Evolutionary conservation across 225 moss, liverwort and hornwort species (phyloP).

Genomic region (Polytrichum commune): DNA sequence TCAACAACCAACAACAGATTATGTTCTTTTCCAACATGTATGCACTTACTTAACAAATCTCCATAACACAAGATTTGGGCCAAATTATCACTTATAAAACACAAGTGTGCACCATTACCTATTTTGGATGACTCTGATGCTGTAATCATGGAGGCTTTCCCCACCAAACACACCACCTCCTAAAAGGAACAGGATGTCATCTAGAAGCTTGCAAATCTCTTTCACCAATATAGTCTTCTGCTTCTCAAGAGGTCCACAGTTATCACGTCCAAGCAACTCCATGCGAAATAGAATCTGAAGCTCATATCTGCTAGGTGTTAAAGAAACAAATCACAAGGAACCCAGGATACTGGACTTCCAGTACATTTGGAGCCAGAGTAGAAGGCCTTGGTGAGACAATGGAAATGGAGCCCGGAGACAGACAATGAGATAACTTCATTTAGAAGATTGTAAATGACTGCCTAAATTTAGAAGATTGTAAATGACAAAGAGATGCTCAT

Average conservation of each 20-base stretch:
- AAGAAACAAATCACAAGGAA: neutral
- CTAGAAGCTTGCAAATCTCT: constrained; percentile 66
- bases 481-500: neutral
- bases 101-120: constrained; percentile 35
- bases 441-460: neutral
- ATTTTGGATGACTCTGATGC: constrained; percentile 48
- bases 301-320: constrained; percentile 36
- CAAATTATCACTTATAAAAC: too few species aligned
- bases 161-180: constrained; percentile 55
- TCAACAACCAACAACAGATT: neutral
- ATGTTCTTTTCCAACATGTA: neutral
- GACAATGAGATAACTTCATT: neutral
- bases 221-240: constrained; percentile 26
- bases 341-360: too few species aligned
- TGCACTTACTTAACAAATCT: neutral
- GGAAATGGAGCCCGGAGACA: neutral
- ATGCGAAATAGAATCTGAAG: constrained; percentile 75
- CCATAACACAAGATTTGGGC: too few species aligned
- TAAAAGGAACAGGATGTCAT: constrained; percentile 72
- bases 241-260: constrained; percentile 39
- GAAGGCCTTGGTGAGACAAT: neutral
- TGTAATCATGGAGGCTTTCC: constrained; percentile 52
- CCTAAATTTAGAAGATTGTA: neutral
- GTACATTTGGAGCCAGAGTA: neutral
- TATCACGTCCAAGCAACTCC: constrained; percentile 59